Evolutionary conservation across 2,329 filamentous ascomycete species (phyloP), one percentile per base, ranked within the genome.

Genomic region (Aspergillus pseudoviridinutans): DNA sequence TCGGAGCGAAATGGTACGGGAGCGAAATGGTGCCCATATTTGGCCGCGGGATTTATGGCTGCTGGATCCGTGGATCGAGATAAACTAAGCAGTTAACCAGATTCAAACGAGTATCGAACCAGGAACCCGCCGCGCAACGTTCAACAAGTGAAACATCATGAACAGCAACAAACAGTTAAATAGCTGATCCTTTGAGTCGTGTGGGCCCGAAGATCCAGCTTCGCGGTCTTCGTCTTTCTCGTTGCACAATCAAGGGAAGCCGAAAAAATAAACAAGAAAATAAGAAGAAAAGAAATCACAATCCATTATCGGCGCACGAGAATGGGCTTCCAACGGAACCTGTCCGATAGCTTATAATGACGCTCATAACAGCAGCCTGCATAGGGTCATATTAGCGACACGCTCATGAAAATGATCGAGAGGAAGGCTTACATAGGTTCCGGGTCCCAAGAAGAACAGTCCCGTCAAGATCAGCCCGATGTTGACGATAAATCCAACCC

Each of bases 361-460:
- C 75, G 54, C 74, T 75, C 59, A 76, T 70, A 53, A 79, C 63
- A 20, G 77, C 75, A 22, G 74, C 75, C 76, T 79, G 44, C 29
- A 58, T 8, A 6, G 35, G 12, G 22, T 47, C 44, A 49, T 35
- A 49, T 62, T 46, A 61, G 61, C 53, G 58, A 51, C 47, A 27
- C 42, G 10, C 22, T 27, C 22, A 14, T 29, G 20, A 54, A 90
- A 53, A 88, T 29, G 8, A 24, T 9, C 20, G 9, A 12, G 6
- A 5, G 20, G 44, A 69, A 0, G 29, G 41, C 78, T 76, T 63
- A 79, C 77, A 65, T 96, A 96, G 3, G 92, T 97, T 41, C 92
- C 92, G 0, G 82, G 89, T 0, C 82, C 87, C 50, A 97, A 75
- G 78, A 96, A 95, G 64, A 92, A 85, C n/a, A 95, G 53, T 0